A percentile compares a stretch with the other conserved stretches of the same genome.
Conservation (phyloP, 1,284 basidiomycete genomes). For the Schizopora paradoxa region DNA sequence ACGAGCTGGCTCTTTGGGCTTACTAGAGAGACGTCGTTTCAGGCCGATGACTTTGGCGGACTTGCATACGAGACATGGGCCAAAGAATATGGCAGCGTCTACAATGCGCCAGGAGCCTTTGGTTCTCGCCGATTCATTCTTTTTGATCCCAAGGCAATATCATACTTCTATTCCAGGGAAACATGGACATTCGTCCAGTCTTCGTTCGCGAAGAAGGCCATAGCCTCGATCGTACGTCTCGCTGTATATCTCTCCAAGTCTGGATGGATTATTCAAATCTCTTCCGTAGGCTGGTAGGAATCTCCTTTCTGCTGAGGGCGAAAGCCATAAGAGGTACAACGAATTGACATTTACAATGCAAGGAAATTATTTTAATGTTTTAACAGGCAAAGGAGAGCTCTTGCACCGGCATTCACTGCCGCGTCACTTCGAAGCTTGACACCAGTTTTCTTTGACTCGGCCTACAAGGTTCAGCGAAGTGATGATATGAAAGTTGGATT, state of each 20-base stretch:
- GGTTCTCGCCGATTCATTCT: slow-evolving; percentile 39
- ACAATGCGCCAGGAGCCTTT: slow-evolving; percentile 35
- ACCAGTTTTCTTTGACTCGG: slow-evolving; percentile 38
- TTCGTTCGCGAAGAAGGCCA: slow-evolving; percentile 30
- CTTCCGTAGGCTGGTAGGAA: slow-evolving; percentile 41
- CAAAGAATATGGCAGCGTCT: slow-evolving; percentile 44
- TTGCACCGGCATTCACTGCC: slow-evolving; percentile 38
- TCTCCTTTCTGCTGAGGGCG: slow-evolving; percentile 46
- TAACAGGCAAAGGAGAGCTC: slow-evolving; percentile 36
- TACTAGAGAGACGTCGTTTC: slow-evolving; percentile 10
- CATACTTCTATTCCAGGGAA: slow-evolving; percentile 47
- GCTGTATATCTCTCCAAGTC: background rate
- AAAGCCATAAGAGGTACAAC: slow-evolving; percentile 37
- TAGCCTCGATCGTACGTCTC: slow-evolving; percentile 38
- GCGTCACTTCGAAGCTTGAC: slow-evolving; percentile 34
- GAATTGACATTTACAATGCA: background rate
- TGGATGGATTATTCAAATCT: background rate
- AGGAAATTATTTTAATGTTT: background rate
- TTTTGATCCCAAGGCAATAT: slow-evolving; percentile 49
- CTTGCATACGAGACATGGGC: slow-evolving; percentile 32
- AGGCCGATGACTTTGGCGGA: slow-evolving; percentile 19
- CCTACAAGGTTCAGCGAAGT: slow-evolving; percentile 39
- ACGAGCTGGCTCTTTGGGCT: slow-evolving; percentile 21
- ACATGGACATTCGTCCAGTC: slow-evolving; percentile 43
- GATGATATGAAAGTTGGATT: no score